phyloP scores from a whole-genome alignment of 352 stramenopile species.

The Blastocystis sp. region DNA sequence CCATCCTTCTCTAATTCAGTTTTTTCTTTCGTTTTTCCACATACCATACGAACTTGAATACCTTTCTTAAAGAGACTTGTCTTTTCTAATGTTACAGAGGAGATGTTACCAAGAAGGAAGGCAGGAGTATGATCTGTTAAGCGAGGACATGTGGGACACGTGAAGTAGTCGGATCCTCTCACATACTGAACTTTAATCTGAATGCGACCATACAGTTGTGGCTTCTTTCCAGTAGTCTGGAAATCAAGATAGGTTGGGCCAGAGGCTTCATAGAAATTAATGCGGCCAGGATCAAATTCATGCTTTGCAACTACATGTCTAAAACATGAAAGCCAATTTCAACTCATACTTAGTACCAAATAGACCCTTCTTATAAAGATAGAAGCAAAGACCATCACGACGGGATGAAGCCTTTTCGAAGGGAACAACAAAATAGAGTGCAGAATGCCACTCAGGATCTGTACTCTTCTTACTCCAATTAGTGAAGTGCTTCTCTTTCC shows the following conservation, averaged over 20 bases:
- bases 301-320: slow-evolving; percentile 6
- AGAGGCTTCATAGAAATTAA: slow-evolving; percentile 31
- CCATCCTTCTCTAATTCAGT: neutral
- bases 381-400: neutral
- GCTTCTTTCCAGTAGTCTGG: slow-evolving; percentile 6
- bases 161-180: slow-evolving; percentile 1
- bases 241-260: neutral
- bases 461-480: neutral
- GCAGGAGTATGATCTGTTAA: slow-evolving; percentile 6
- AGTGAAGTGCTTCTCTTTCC: neutral
- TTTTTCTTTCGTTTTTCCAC: neutral
- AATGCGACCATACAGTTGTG: neutral
- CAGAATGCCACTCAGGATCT: slow-evolving; percentile 29
- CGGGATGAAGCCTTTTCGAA: neutral
- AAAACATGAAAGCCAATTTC: neutral
- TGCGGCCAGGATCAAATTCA: slow-evolving; percentile 12
- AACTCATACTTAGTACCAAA: neutral
- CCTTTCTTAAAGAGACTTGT: neutral
- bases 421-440: neutral
- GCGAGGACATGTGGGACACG: neutral
- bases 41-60: neutral
- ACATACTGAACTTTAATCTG: slow-evolving; percentile 50
- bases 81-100: neutral
- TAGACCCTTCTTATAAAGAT: slow-evolving; percentile 39
- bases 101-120: slow-evolving; percentile 11